Conservation (phyloP, 2,329 filamentous ascomycete species). For the Penicillium sp. region DNA sequence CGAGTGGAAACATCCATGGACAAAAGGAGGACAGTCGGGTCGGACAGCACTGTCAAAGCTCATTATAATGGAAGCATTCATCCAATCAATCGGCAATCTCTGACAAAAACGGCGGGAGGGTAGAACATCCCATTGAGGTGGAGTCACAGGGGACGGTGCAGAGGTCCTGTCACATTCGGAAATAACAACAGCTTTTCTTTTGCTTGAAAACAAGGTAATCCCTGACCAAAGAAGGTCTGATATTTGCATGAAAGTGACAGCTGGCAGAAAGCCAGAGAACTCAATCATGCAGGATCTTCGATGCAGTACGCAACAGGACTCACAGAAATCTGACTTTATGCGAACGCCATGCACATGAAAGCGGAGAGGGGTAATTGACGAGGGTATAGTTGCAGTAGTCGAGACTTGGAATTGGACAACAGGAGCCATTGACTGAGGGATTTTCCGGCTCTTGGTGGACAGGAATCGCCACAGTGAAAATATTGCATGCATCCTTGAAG, state of each 20-base stretch:
- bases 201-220: conserved; percentile 24
- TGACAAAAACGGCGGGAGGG: conserved; percentile 3
- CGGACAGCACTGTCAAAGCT: conserved; percentile 15
- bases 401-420: conserved; percentile 21
- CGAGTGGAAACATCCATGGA: conserved; percentile 9
- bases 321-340: conserved; percentile 25
- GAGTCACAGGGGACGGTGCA: conserved; percentile 16
- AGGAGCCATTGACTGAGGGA: conserved; percentile 32
- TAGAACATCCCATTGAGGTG: conserved; percentile 13
- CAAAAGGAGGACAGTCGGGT: conserved; percentile 7
- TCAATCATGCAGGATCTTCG: conserved; percentile 32
- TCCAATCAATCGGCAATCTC: conserved; percentile 18
- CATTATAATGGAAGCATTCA: conserved; percentile 13
- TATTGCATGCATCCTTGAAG: conserved; percentile 37
- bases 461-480: conserved; percentile 36
- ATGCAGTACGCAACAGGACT: conserved; percentile 27
- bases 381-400: conserved; percentile 29
- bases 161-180: conserved; percentile 20
- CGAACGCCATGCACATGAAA: conserved; percentile 28
- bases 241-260: conserved; percentile 32
- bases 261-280: conserved; percentile 32
- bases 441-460: conserved; percentile 30
- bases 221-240: conserved; percentile 20
- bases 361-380: conserved; percentile 29
- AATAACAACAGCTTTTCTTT: conserved; percentile 19